Evolutionary conservation across 352 stramenopile species (phyloP).

Genomic region (Phytophthora parvispora): DNA sequence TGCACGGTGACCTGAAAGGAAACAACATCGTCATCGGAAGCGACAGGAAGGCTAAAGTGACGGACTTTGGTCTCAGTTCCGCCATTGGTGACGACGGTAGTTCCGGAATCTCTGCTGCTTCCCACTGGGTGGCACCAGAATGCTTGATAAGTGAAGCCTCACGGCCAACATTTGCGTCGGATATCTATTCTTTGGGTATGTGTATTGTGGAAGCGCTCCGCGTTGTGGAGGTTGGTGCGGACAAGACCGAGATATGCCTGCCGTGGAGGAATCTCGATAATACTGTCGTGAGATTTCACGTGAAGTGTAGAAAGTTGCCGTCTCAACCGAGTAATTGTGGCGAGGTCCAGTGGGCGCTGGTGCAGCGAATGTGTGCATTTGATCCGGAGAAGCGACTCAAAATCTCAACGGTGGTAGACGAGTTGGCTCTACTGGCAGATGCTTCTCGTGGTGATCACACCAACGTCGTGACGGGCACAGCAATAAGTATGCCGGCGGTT

Average conservation of each 20-base stretch:
- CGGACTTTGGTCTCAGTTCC: slow-evolving; percentile 17
- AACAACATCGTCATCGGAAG: slow-evolving; percentile 24
- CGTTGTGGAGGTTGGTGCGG: neutral
- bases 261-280: neutral
- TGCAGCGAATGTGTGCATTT: slow-evolving; percentile 2
- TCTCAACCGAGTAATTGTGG: neutral
- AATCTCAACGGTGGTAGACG: neutral
- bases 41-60: slow-evolving; percentile 22
- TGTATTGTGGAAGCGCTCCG: slow-evolving; percentile 7
- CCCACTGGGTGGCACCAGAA: neutral
- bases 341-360: neutral
- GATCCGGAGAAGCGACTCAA: neutral
- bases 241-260: neutral
- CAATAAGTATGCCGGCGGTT: too few species aligned
- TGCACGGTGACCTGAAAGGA: slow-evolving; percentile 3
- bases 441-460: too few species aligned
- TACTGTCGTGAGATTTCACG: neutral
- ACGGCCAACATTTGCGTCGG: neutral
- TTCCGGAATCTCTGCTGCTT: neutral
- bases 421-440: neutral
- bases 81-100: neutral
- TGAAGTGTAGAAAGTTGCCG: neutral
- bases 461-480: too few species aligned
- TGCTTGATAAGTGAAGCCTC: neutral
- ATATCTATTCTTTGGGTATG: slow-evolving; percentile 6